Conservation (phyloP, 805 yeast species). For the Barnettozyma wickerhamii region DNA sequence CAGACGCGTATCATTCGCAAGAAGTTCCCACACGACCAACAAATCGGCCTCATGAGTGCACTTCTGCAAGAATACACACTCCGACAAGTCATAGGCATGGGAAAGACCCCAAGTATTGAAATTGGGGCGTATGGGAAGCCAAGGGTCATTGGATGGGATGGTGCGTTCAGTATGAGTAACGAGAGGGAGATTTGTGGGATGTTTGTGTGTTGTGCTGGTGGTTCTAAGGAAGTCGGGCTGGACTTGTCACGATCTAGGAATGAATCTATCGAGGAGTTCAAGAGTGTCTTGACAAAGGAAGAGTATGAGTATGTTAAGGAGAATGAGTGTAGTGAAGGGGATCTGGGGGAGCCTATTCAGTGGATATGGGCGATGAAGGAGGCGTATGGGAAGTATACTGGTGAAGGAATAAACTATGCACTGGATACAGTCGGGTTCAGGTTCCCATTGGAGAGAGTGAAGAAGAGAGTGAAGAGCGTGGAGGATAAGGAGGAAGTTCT, state of each 20-base stretch:
- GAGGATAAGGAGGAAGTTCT: not conserved
- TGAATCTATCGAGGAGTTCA: constrained; percentile 28
- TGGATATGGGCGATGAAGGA: constrained; percentile 80
- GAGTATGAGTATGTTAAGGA: constrained; percentile 27
- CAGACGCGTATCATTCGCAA: constrained; percentile 40
- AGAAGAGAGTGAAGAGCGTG: constrained; percentile 8
- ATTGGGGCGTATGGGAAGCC: constrained; percentile 58
- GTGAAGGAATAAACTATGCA: constrained; percentile 49
- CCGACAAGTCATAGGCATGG: constrained; percentile 27
- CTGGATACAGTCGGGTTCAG: constrained; percentile 28
- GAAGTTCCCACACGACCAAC: constrained; percentile 31
- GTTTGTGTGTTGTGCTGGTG: constrained; percentile 29
- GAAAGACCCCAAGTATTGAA: constrained; percentile 23
- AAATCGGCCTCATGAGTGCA: constrained; percentile 39
- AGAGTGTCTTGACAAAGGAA: constrained; percentile 35
- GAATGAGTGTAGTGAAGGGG: not conserved
- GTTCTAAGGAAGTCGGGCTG: constrained; percentile 32
- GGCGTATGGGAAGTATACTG: constrained; percentile 63
- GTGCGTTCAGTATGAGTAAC: constrained; percentile 55
- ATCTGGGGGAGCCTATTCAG: constrained; percentile 37
- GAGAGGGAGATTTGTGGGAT: constrained; percentile 49
- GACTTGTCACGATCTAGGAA: constrained; percentile 41
- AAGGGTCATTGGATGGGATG: constrained; percentile 22
- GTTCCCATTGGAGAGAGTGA: constrained; percentile 1
- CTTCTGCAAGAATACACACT: constrained; percentile 42